These are phyloP conservation scores for Priceomyces haplophilus DNA, from an alignment of 805 yeast genomes.

Conservation along the genomic window DNA sequence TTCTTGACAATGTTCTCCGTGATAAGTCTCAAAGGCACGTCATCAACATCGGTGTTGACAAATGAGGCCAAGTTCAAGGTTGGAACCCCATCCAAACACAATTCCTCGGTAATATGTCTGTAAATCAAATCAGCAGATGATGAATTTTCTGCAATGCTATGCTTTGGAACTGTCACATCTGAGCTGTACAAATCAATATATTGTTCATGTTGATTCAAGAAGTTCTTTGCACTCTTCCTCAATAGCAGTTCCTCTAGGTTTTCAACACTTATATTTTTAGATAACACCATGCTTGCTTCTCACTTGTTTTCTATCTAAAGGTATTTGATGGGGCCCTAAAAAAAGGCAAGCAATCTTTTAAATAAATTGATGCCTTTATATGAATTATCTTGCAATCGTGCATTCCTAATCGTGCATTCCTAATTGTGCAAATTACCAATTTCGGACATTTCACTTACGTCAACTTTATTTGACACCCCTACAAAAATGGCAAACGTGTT, in stretches of 20 bases:
- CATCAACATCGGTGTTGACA: constrained; percentile 70
- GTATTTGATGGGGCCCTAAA: background rate
- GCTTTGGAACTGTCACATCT: constrained; percentile 48
- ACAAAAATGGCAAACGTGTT: too few relatives aligned
- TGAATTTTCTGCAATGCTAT: constrained; percentile 58
- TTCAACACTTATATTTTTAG: constrained; percentile 46
- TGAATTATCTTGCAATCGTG: too few relatives aligned
- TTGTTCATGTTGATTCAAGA: constrained; percentile 24
- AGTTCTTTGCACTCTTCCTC: constrained; percentile 19
- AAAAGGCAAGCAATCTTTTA: too few relatives aligned
- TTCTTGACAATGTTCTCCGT: constrained; percentile 77
- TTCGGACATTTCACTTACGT: too few relatives aligned
- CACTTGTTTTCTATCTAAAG: background rate
- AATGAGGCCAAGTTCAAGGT: constrained; percentile 83
- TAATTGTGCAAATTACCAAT: too few relatives aligned
- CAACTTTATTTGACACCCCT: too few relatives aligned
- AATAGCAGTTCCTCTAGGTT: constrained; percentile 35
- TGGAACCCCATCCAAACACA: constrained; percentile 81
- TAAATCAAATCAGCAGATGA: constrained; percentile 52
- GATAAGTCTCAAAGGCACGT: constrained; percentile 43
- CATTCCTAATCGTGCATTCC: too few relatives aligned
- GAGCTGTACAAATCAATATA: constrained; percentile 31
- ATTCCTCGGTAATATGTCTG: constrained; percentile 65
- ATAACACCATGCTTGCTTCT: constrained; percentile 38
- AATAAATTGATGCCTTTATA: too few relatives aligned